Evolutionary conservation across 495 filamentous ascomycete species (phyloP).

Genomic region (Cladorrhinum samala): DNA sequence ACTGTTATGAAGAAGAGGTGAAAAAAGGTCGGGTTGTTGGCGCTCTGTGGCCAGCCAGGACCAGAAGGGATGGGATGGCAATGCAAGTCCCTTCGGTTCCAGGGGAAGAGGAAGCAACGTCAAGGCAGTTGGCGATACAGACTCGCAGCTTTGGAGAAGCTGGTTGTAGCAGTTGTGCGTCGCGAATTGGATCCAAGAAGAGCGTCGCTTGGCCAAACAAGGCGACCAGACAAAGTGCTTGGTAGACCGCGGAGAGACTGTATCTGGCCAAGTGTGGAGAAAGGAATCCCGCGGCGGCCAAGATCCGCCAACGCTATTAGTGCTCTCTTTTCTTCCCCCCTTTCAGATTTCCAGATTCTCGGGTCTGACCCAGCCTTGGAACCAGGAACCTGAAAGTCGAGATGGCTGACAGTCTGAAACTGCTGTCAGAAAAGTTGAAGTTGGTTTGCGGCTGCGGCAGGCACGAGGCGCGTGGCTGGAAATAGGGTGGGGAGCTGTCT

Average conservation of each 20-base stretch:
- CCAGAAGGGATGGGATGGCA: neutral
- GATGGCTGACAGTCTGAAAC: too few relatives aligned
- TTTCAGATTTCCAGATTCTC: neutral
- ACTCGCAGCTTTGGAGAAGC: too few relatives aligned
- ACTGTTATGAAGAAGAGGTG: neutral
- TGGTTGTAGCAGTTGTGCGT: too few relatives aligned
- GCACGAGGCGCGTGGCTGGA: conserved; percentile 13
- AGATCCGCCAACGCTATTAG: too few relatives aligned
- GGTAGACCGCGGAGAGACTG: neutral
- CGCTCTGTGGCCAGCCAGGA: neutral
- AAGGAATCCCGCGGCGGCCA: neutral
- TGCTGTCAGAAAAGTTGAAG: neutral
- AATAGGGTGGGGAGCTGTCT: conserved; percentile 6
- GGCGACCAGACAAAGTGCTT: neutral
- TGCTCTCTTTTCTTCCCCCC: neutral
- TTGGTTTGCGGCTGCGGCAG: neutral
- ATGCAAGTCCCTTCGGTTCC: too few relatives aligned
- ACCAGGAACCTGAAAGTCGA: too few relatives aligned
- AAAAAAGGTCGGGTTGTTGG: neutral
- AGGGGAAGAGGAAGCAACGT: too few relatives aligned
- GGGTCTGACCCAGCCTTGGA: too few relatives aligned
- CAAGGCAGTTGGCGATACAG: too few relatives aligned
- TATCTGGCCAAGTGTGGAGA: neutral
- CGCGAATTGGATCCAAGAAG: neutral
- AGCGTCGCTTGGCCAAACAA: neutral